Evolutionary conservation across 1,284 basidiomycete genomes (phyloP).

Genomic region (Dichomitus squalens): DNA sequence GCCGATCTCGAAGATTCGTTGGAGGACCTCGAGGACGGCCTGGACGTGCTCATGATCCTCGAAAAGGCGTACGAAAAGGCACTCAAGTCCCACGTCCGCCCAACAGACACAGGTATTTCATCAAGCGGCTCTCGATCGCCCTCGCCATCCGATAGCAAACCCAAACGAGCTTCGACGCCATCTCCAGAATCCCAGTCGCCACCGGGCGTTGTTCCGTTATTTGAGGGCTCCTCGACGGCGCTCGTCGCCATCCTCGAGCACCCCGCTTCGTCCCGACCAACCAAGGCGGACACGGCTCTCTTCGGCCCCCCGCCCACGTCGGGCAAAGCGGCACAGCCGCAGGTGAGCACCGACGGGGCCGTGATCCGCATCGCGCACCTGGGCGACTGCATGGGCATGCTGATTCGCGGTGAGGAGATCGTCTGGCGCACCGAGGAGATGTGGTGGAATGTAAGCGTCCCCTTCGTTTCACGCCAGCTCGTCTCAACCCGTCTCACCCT

Average conservation of each 20-base stretch:
- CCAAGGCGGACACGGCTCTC: slow-evolving; percentile 17
- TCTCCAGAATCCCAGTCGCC: slow-evolving; percentile 6
- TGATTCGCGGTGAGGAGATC: slow-evolving; percentile 78
- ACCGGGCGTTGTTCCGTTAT: slow-evolving; percentile 39
- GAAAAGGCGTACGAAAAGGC: slow-evolving; percentile 69
- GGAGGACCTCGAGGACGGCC: slow-evolving; percentile 64
- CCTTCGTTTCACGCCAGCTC: background rate
- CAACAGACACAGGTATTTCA: slow-evolving; percentile 9
- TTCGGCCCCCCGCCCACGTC: slow-evolving; percentile 24
- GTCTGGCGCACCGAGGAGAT: slow-evolving; percentile 92
- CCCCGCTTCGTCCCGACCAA: slow-evolving; percentile 24
- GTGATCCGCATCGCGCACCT: slow-evolving; percentile 89
- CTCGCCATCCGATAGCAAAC: slow-evolving; percentile 11
- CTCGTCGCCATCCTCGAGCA: slow-evolving; percentile 68
- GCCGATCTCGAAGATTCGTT: slow-evolving; percentile 52
- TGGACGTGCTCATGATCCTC: slow-evolving; percentile 66
- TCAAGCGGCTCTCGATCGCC: slow-evolving; percentile 17
- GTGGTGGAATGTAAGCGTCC: slow-evolving; percentile 76
- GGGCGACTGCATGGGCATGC: slow-evolving; percentile 89
- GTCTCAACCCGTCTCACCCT: slow-evolving; percentile 4
- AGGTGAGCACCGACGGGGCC: slow-evolving; percentile 17
- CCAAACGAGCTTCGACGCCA: slow-evolving; percentile 7
- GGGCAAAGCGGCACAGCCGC: slow-evolving; percentile 10
- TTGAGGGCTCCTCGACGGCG: slow-evolving; percentile 70
- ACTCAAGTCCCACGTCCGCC: slow-evolving; percentile 57